A percentile compares a stretch with the other conserved stretches of the same genome.
phyloP scores from a whole-genome alignment of 140 eudicot genomes.

The Bidens hawaiensis region DNA sequence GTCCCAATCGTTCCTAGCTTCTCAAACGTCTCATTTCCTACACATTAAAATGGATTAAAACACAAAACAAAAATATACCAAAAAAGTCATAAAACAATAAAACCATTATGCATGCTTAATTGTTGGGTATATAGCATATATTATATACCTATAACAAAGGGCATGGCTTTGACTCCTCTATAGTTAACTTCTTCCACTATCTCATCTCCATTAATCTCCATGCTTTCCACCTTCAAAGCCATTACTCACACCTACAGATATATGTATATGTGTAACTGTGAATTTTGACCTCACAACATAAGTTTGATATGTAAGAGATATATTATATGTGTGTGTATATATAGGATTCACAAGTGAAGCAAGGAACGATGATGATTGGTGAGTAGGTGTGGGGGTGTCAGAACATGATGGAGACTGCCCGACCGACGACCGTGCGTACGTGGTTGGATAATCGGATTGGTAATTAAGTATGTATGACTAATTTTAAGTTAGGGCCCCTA shows the following conservation, averaged over 20 bases:
- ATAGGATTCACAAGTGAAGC: constrained; percentile 14
- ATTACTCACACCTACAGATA: neutral
- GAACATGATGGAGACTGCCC: neutral
- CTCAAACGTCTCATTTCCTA: constrained; percentile 95
- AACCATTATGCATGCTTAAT: neutral
- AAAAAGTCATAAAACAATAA: neutral
- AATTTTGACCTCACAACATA: constrained; percentile 3
- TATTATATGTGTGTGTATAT: neutral
- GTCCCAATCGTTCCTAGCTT: constrained; percentile 93
- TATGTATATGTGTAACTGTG: neutral
- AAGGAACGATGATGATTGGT: constrained; percentile 12
- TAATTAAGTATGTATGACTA: neutral
- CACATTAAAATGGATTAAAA: neutral
- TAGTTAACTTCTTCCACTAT: constrained; percentile 31
- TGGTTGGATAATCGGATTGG: no score
- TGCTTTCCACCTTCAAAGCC: constrained; percentile 23
- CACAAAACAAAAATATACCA: no score
- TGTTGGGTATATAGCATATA: neutral
- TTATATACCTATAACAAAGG: constrained; percentile 62
- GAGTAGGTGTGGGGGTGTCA: neutral
- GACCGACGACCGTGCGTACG: neutral
- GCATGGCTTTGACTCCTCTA: constrained; percentile 88
- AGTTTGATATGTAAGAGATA: neutral
- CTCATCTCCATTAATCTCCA: constrained; percentile 33
- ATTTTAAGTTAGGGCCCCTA: neutral